A percentile compares a stretch with the other conserved stretches of the same genome.
Evolutionary conservation across 2,329 filamentous ascomycete genomes (phyloP).

Genomic region (Paecilomyces dactylethromorphus): DNA sequence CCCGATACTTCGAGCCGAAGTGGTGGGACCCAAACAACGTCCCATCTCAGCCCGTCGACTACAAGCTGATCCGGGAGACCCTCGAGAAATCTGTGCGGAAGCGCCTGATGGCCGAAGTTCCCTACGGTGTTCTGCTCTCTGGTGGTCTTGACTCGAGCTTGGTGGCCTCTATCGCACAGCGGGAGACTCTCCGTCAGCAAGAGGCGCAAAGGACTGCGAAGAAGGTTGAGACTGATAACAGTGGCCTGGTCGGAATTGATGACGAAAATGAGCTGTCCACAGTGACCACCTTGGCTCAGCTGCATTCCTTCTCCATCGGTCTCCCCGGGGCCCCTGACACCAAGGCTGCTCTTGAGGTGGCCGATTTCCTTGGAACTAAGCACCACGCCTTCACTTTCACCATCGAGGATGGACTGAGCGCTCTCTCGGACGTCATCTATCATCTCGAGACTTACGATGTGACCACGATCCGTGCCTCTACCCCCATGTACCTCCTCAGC

Average conservation of each 20-base stretch:
- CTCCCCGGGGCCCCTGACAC: conserved; percentile 89
- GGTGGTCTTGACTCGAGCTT: conserved; percentile 93
- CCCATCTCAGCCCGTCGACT: conserved; percentile 73
- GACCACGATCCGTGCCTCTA: conserved; percentile 95
- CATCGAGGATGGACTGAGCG: conserved; percentile 93
- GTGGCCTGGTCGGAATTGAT: conserved; percentile 83
- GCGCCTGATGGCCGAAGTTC: conserved; percentile 96
- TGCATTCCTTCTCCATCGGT: conserved; percentile 98
- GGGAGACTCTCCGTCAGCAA: conserved; percentile 76
- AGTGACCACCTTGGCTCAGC: conserved; percentile 82
- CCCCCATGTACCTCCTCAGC: conserved; percentile 95
- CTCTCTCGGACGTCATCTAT: conserved; percentile 94
- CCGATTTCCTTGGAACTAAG: conserved; percentile 93
- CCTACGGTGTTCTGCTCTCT: conserved; percentile 91
- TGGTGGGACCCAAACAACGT: conserved; percentile 85
- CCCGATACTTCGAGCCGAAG: conserved; percentile 81
- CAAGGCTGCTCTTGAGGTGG: conserved; percentile 84
- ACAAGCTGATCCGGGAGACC: conserved; percentile 71
- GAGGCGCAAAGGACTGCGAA: conserved; percentile 47
- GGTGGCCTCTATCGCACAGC: conserved; percentile 89
- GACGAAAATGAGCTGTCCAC: conserved; percentile 85
- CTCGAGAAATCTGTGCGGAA: conserved; percentile 92
- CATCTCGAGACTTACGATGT: conserved; percentile 98
- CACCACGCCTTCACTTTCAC: conserved; percentile 99
- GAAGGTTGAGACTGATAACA: conserved; percentile 36